These are phyloP conservation scores for Tolypocladium amazonense DNA, from an alignment of 2,329 filamentous ascomycete genomes.

Conservation along the genomic window DNA sequence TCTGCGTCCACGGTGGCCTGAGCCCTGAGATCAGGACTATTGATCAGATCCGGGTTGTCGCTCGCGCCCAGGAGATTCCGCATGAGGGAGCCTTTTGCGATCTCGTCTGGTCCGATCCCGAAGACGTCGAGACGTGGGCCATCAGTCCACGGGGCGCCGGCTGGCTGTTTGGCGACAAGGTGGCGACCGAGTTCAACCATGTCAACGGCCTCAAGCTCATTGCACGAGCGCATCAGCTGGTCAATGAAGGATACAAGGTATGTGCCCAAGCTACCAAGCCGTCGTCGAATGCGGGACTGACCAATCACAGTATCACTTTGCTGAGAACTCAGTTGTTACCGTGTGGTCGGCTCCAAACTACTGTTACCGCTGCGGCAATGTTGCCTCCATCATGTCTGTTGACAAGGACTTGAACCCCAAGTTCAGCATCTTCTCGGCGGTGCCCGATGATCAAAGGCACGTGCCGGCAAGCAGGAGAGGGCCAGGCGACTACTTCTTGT, in stretches of 20 bases:
- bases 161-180: slow-evolving; percentile 95
- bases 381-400: slow-evolving; percentile 93
- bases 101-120: slow-evolving; percentile 94
- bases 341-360: slow-evolving; percentile 98
- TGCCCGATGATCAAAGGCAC: slow-evolving; percentile 75
- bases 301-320: slow-evolving; percentile 67
- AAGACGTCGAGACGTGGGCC: slow-evolving; percentile 94
- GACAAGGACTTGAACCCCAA: slow-evolving; percentile 75
- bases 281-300: slow-evolving; percentile 14
- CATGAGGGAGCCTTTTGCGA: slow-evolving; percentile 98
- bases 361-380: slow-evolving; percentile 90
- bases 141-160: slow-evolving; percentile 92
- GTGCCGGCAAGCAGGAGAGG: slow-evolving; percentile 62
- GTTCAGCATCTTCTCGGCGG: slow-evolving; percentile 86
- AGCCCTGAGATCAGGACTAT: slow-evolving; percentile 92
- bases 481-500: slow-evolving; percentile 62
- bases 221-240: slow-evolving; percentile 91
- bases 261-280: slow-evolving; percentile 4
- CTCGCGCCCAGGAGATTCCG: slow-evolving; percentile 93
- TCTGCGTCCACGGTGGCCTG: slow-evolving; percentile 90
- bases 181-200: slow-evolving; percentile 94
- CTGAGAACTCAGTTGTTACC: slow-evolving; percentile 89
- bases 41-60: slow-evolving; percentile 97
- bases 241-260: slow-evolving; percentile 97
- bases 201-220: slow-evolving; percentile 96